Evolutionary conservation across 495 filamentous ascomycete species (phyloP).

Genomic region (Aspergillus indologenus): DNA sequence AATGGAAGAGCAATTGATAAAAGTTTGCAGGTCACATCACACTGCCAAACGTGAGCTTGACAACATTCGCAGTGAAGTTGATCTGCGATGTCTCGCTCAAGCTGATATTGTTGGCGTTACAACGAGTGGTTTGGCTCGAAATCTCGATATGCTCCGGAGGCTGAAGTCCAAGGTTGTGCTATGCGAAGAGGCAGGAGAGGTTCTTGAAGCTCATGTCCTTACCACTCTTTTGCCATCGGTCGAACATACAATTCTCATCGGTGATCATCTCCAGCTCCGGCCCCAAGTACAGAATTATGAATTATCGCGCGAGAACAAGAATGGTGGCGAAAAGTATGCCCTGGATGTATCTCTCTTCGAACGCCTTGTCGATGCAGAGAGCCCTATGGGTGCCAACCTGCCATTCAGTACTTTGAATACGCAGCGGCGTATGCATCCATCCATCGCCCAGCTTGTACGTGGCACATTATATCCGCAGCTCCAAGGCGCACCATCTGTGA

Average conservation of each 20-base stretch:
- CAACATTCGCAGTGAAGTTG: slow-evolving; percentile 30
- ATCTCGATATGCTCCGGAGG: slow-evolving; percentile 57
- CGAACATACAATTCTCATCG: slow-evolving; percentile 73
- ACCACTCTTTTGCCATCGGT: slow-evolving; percentile 65
- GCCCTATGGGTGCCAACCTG: slow-evolving; percentile 27
- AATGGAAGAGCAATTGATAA: slow-evolving; percentile 25
- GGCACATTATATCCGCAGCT: slow-evolving; percentile 64
- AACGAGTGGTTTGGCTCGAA: slow-evolving; percentile 68
- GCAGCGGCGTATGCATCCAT: slow-evolving; percentile 77
- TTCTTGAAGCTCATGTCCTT: slow-evolving; percentile 68
- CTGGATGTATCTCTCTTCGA: slow-evolving; percentile 71
- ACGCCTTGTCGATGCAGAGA: slow-evolving; percentile 49
- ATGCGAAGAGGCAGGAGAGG: slow-evolving; percentile 77
- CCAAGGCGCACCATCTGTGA: slow-evolving; percentile 53
- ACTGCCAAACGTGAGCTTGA: slow-evolving; percentile 32
- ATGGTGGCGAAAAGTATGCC: slow-evolving; percentile 52
- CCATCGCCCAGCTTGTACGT: slow-evolving; percentile 57
- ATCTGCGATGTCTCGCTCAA: slow-evolving; percentile 31
- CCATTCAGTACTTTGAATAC: slow-evolving; percentile 59
- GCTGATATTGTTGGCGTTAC: slow-evolving; percentile 71
- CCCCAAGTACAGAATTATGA: slow-evolving; percentile 67
- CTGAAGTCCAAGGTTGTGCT: slow-evolving; percentile 65
- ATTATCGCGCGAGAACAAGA: slow-evolving; percentile 55
- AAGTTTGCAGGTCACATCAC: slow-evolving; percentile 33
- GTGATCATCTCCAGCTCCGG: slow-evolving; percentile 71